Evolutionary conservation across 768 basidiomycete genomes (phyloP), one percentile per base, ranked within the genome.

Genomic region (Phylloporus rhodoxanthus): DNA sequence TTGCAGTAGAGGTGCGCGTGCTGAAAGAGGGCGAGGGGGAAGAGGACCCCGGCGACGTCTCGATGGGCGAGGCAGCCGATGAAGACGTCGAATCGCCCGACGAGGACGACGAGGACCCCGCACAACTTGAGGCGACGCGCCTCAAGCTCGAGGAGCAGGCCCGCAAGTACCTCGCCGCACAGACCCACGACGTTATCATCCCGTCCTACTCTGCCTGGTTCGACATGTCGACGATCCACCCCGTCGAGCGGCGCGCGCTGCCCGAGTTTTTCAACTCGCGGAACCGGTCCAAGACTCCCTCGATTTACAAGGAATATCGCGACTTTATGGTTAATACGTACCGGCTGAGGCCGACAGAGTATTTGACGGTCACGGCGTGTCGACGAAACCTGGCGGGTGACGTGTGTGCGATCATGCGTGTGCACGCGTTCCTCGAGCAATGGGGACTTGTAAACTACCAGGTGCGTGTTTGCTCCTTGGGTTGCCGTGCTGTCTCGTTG

Each of bases 281-380:
- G 46, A 97, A 98, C 68, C 73, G 94, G 48, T 88, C 85, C 54
- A 99, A 99, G 72, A 96, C 95, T 2, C 95, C 96, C 0, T 77
- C 89, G 17, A 92, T 97, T 54, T 99, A 98, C 76, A 98, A 98
- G 68, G 95, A 99, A 67, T 99, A 99, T 63, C 84, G 96, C 52
- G 95, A 99, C 75, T 99, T 99, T 59, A 99, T 99, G 95, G 82
- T 99, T 68, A 97, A 99, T 72, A 93, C 96, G 1, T 98, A 97
- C 69, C 78, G 96, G 44, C 76, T 99, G 33, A 79, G 96, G 44
- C 96, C 96, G 2, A 80, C 79, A 20, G 96, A 99, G 66, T 99
- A 99, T 61, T 78, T 99, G 50, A 99, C 96, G 15, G 90, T 98
- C 51, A 99, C 96, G 2, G 95, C 95, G 1, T 99, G 96, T 65